A percentile compares a stretch with the other conserved stretches of the same genome.
Evolutionary conservation across 208 protist genomes (phyloP).

Genomic region (Acanthamoeba castellanii): DNA sequence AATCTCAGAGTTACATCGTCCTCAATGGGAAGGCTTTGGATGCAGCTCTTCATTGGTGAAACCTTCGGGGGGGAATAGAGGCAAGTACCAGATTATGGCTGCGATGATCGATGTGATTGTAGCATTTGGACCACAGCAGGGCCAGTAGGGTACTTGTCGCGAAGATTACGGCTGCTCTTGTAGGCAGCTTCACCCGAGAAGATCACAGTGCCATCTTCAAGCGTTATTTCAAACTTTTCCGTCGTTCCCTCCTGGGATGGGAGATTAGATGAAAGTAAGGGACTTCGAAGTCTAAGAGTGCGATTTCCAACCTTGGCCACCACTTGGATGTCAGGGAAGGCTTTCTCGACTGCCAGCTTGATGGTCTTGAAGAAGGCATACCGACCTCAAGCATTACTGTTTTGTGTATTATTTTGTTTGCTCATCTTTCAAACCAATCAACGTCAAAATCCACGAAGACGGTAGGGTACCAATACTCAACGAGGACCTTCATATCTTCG

Average conservation of each 20-base stretch:
- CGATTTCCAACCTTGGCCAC: not conserved
- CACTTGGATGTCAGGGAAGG: conserved; percentile 28
- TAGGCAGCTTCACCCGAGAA: conserved; percentile 35
- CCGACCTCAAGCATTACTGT: conserved; percentile 61
- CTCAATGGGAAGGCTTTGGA: not conserved
- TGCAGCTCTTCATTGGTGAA: conserved; percentile 6
- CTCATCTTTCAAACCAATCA: not conserved
- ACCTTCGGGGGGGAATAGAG: not conserved
- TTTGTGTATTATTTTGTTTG: not conserved
- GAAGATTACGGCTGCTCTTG: not conserved
- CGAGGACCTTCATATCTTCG: not conserved
- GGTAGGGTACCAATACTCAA: not conserved
- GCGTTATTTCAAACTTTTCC: conserved; percentile 51
- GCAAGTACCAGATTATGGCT: not conserved
- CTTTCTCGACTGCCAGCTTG: conserved; percentile 33
- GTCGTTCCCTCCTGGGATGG: not conserved
- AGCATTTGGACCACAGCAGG: conserved; percentile 31
- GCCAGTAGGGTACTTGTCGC: conserved; percentile 45
- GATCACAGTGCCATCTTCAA: conserved; percentile 53
- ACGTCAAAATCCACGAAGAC: too few relatives aligned
- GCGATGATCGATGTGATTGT: not conserved
- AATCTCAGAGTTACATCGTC: conserved; percentile 5
- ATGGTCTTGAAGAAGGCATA: conserved; percentile 22
- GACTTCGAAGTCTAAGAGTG: not conserved
- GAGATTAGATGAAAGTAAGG: not conserved